Conservation (phyloP, 345 rosid species). For the Boechera retrofracta region DNA sequence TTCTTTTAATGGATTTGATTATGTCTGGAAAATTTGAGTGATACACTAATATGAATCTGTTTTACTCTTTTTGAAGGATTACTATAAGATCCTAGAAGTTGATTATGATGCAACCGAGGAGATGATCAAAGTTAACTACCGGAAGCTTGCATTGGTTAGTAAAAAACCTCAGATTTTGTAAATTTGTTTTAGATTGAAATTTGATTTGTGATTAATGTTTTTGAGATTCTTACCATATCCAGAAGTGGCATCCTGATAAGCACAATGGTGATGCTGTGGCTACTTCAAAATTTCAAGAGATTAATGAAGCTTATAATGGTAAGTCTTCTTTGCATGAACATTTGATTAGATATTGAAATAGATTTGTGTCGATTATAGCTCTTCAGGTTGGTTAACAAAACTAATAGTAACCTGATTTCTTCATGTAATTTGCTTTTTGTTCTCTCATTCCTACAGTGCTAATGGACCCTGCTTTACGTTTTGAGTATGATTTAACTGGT, state of each 20-base stretch:
- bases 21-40: background rate
- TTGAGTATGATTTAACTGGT: conserved; percentile 73
- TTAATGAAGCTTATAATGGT: conserved; percentile 79
- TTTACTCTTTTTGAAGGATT: conserved; percentile 52
- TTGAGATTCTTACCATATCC: conserved; percentile 3
- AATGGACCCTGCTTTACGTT: conserved; percentile 69
- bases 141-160: conserved; percentile 74
- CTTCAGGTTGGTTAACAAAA: background rate
- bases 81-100: conserved; percentile 73
- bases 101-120: conserved; percentile 84
- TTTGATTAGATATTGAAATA: background rate
- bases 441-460: conserved; percentile 50
- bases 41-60: background rate
- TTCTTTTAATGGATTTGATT: background rate
- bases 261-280: conserved; percentile 67
- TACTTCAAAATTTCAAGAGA: conserved; percentile 76
- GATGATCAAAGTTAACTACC: conserved; percentile 62
- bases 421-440: background rate
- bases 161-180: background rate
- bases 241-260: conserved; percentile 91
- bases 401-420: background rate
- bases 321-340: conserved; percentile 8
- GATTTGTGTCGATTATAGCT: background rate
- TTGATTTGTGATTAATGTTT: background rate
- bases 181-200: background rate